Percentiles rank a stretch among this genome's conserved stretches.
Evolutionary conservation across 805 yeast species (phyloP).

Genomic region (Yamadazyma nakazawae): DNA sequence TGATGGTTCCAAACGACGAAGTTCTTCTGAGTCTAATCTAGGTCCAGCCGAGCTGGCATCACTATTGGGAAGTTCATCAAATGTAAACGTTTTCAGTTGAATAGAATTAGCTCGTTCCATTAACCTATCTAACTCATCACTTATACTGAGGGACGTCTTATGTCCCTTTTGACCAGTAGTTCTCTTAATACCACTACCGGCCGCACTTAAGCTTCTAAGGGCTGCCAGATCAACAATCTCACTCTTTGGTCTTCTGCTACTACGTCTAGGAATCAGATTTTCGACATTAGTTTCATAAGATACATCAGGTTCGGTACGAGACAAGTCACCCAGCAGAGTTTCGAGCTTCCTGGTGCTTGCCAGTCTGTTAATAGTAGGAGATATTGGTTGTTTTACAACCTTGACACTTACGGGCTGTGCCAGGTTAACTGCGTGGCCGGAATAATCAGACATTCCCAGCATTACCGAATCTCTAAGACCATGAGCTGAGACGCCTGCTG

Average conservation of each 20-base stretch:
- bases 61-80: conserved; percentile 9
- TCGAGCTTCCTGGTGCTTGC: conserved; percentile 11
- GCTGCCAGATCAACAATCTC: conserved; percentile 13
- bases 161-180: conserved; percentile 5
- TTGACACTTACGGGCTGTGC: conserved; percentile 23
- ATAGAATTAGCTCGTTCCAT: conserved; percentile 32
- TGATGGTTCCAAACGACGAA: neutral
- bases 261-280: conserved; percentile 37
- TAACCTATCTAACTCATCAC: conserved; percentile 37
- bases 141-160: conserved; percentile 25
- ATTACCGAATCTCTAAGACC: conserved; percentile 14
- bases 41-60: conserved; percentile 10
- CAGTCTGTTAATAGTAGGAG: conserved; percentile 13
- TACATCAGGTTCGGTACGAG: conserved; percentile 21
- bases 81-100: conserved; percentile 14
- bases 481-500: neutral
- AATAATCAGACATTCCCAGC: conserved; percentile 21
- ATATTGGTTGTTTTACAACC: conserved; percentile 16
- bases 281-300: conserved; percentile 35
- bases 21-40: neutral
- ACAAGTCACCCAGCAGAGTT: neutral
- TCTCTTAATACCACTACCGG: conserved; percentile 3
- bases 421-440: conserved; percentile 17
- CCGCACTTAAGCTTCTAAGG: neutral
- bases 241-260: conserved; percentile 36